These are phyloP conservation scores for Starmerella geochares DNA, from an alignment of 805 yeast genomes.

Conservation along the genomic window DNA sequence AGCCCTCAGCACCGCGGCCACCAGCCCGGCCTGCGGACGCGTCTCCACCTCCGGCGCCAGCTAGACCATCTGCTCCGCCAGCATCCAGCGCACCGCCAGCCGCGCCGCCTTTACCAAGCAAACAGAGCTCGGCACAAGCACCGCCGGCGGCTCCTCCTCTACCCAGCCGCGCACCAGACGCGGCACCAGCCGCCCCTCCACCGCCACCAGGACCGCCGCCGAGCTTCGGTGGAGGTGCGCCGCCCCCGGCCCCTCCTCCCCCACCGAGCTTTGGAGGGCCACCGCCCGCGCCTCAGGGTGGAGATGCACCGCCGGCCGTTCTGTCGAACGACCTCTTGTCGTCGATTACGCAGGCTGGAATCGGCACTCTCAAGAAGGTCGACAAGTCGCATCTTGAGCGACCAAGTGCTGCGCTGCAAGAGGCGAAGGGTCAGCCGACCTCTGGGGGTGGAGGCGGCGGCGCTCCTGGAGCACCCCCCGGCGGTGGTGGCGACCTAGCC, in stretches of 20 bases:
- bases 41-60: conserved; percentile 4
- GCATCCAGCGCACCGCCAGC: conserved; percentile 27
- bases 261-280: conserved; percentile 26
- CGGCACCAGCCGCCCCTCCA: not conserved
- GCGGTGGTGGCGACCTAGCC: conserved; percentile 43
- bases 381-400: conserved; percentile 76
- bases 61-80: conserved; percentile 16
- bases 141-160: conserved; percentile 31
- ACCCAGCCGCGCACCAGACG: conserved; percentile 9
- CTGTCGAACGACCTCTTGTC: conserved; percentile 43
- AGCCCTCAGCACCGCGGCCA: conserved; percentile 8
- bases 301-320: conserved; percentile 38
- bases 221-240: conserved; percentile 27
- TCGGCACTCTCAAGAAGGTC: conserved; percentile 58
- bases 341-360: conserved; percentile 72
- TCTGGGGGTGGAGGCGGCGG: conserved; percentile 31
- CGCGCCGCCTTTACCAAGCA: conserved; percentile 27
- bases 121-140: conserved; percentile 32
- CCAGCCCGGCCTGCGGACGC: conserved; percentile 9
- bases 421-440: conserved; percentile 39
- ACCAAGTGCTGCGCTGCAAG: conserved; percentile 63
- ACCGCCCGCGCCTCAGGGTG: conserved; percentile 50
- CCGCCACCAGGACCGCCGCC: conserved; percentile 24
- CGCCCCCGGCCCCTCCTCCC: conserved; percentile 28
- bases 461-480: conserved; percentile 26